Conservation (phyloP, 2,329 filamentous ascomycete genomes). For the Aspergillus awamori region DNA sequence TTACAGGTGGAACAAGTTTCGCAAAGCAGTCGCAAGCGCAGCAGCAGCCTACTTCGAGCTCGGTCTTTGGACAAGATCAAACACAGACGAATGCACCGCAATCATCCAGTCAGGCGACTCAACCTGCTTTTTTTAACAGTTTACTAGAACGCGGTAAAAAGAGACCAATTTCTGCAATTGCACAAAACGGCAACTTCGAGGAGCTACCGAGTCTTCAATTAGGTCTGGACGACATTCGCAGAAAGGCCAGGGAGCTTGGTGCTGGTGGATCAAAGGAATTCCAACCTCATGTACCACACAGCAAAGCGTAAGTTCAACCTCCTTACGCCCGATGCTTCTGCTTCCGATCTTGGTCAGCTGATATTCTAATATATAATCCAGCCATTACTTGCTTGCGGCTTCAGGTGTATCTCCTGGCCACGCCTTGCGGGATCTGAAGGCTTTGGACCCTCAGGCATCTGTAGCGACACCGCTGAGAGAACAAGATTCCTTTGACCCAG, state of each 20-base stretch:
- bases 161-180: slow-evolving; percentile 68
- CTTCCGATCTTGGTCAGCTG: background rate
- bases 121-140: slow-evolving; percentile 66
- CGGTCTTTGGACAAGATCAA: slow-evolving; percentile 33
- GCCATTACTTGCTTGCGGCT: slow-evolving; percentile 88
- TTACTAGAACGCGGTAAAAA: slow-evolving; percentile 66
- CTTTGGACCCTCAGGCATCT: slow-evolving; percentile 71
- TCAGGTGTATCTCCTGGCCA: slow-evolving; percentile 88
- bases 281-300: slow-evolving; percentile 47
- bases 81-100: slow-evolving; percentile 27
- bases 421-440: slow-evolving; percentile 82
- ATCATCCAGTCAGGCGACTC: slow-evolving; percentile 39
- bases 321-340: background rate
- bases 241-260: slow-evolving; percentile 75
- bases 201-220: slow-evolving; percentile 89
- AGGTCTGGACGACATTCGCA: slow-evolving; percentile 82
- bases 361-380: slow-evolving; percentile 37
- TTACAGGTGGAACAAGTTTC: slow-evolving; percentile 30
- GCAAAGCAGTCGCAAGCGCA: slow-evolving; percentile 28
- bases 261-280: slow-evolving; percentile 59
- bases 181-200: slow-evolving; percentile 59
- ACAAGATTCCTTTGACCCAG: slow-evolving; percentile 53
- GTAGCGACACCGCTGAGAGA: slow-evolving; percentile 36
- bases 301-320: slow-evolving; percentile 53
- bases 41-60: slow-evolving; percentile 31